Conservation (phyloP, 179 eudicot genomes). For the Patellifolia procumbens region DNA sequence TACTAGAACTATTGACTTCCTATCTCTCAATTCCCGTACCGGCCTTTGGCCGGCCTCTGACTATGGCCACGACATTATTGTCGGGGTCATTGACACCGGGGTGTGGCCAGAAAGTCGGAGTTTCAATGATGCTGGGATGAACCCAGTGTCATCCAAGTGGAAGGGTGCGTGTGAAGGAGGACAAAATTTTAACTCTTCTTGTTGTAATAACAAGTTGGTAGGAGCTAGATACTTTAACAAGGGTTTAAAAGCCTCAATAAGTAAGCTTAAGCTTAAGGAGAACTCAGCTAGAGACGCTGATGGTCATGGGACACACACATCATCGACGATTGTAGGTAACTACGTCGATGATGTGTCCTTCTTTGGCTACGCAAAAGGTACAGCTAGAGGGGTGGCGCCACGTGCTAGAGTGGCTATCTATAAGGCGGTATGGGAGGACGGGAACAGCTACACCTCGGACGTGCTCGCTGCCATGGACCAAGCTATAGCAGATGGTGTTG, state of each 20-base stretch:
- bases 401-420: slow-evolving; percentile 43
- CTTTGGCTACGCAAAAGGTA: slow-evolving; percentile 45
- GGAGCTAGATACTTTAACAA: slow-evolving; percentile 40
- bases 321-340: slow-evolving; percentile 37
- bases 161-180: slow-evolving; percentile 38
- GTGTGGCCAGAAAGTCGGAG: slow-evolving; percentile 56
- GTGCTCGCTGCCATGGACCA: slow-evolving; percentile 44
- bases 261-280: slow-evolving; percentile 11
- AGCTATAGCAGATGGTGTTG: slow-evolving; percentile 43
- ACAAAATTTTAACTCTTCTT: slow-evolving; percentile 28
- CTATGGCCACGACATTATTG: slow-evolving; percentile 58
- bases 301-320: slow-evolving; percentile 43
- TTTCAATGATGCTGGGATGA: slow-evolving; percentile 35
- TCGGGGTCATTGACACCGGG: slow-evolving; percentile 81
- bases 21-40: slow-evolving; percentile 42
- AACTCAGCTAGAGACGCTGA: slow-evolving; percentile 36
- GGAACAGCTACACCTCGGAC: slow-evolving; percentile 30
- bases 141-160: slow-evolving; percentile 32
- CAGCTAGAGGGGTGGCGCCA: slow-evolving; percentile 44
- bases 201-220: slow-evolving; percentile 36
- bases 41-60: slow-evolving; percentile 60
- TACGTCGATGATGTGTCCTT: slow-evolving; percentile 33
- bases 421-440: slow-evolving; percentile 38
- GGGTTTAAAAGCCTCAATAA: slow-evolving; percentile 31
- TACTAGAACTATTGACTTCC: slow-evolving; percentile 62